Evolutionary conservation across 2,329 filamentous ascomycete genomes (phyloP), one percentile per base, ranked within the genome.

Genomic region (Cryphonectria radicalis): DNA sequence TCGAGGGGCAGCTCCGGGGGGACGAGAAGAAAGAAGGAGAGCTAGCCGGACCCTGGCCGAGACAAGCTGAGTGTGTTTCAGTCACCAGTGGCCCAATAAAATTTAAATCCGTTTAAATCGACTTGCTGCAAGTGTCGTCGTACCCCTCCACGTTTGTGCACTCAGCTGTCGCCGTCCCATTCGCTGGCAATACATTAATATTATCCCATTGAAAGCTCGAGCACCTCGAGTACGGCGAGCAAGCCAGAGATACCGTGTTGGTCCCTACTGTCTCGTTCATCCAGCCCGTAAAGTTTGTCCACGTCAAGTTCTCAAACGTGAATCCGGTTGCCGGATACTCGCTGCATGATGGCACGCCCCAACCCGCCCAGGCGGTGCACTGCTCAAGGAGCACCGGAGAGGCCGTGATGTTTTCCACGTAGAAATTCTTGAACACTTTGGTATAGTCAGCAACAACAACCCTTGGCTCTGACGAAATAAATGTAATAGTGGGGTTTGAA

Each of bases 281-380:
- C 67, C 67, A 69, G 19, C 67, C 67, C 3, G 67, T 69, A n/a
- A 69, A 69, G 35, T 69, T 69, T 8, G 60, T 57, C 67, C 67
- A 69, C 25, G 67, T 69, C 1, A 69, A 65, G 13, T 69, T 69
- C 2, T 69, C 50, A 17, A 69, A 69, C 2, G 35, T 69, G 32
- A 69, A 69, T 1, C 67, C 67, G 28, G 67, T 69, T 2, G 67
- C 32, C 2, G 67, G 67, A 25, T 69, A 69, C 22, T 69, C 67
- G 11, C 35, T 14, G 37, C 67, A 69, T 19, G 67, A 43, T 14
- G 67, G 67, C 60, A 69, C 67, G 8, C 40, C 53, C 67, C 67
- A 69, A 7, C 67, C 67, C 14, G 60, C 67, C 67, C 67, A 69
- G 22, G 62, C 60, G 35, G 25, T 32, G 67, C 67, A 69, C 50